Evolutionary conservation across 106 monocot species (phyloP).

Genomic region (Acorus calamus): DNA sequence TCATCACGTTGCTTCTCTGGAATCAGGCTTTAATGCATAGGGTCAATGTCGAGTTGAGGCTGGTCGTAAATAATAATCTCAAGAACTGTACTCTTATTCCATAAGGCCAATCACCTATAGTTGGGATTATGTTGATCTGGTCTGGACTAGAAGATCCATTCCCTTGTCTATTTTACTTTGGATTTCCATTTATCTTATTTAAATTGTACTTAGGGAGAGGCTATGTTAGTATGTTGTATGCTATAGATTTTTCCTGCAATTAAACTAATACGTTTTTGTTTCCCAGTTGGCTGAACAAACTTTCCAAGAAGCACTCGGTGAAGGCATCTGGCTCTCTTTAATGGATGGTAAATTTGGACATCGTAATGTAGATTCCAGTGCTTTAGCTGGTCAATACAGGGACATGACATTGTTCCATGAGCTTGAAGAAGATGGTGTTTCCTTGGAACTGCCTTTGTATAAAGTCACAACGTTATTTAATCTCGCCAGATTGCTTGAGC

Average conservation of each 20-base stretch:
- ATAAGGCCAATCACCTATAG: too few species aligned
- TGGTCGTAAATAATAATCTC: too few species aligned
- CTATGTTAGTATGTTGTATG: too few species aligned
- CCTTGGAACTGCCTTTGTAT: slow-evolving; percentile 72
- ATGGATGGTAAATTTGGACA: slow-evolving; percentile 35
- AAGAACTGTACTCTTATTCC: too few species aligned
- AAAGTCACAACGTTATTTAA: slow-evolving; percentile 90
- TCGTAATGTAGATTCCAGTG: slow-evolving; percentile 31
- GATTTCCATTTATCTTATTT: neutral
- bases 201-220: neutral
- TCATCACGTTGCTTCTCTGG: too few species aligned
- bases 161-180: too few species aligned
- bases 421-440: slow-evolving; percentile 62
- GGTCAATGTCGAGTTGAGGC: too few species aligned
- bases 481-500: slow-evolving; percentile 82
- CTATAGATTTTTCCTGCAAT: neutral
- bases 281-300: slow-evolving; percentile 82
- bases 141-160: too few species aligned
- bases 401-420: slow-evolving; percentile 56
- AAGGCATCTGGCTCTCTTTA: slow-evolving; percentile 61
- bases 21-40: too few species aligned
- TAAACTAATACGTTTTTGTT: slow-evolving; percentile 6
- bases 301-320: slow-evolving; percentile 85
- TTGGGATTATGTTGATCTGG: too few species aligned
- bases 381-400: slow-evolving; percentile 46